Conservation (phyloP, 768 basidiomycete genomes). For the Trametes punicea region DNA sequence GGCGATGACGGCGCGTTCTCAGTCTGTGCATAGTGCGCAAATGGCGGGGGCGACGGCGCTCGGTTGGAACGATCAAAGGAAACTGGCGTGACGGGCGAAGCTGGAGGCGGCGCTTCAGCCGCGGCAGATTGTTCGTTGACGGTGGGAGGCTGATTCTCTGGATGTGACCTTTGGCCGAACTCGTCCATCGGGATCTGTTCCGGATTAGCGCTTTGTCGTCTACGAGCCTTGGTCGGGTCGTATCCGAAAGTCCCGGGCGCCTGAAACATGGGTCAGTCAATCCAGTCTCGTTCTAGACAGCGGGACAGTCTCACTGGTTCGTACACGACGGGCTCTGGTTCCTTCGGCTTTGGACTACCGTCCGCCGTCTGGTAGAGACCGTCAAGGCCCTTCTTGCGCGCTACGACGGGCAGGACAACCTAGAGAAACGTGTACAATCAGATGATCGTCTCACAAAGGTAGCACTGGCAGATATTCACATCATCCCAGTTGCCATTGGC, state of each 20-base stretch:
- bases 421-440: slow-evolving; percentile 27
- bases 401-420: slow-evolving; percentile 84
- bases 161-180: slow-evolving; percentile 43
- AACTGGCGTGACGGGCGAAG: slow-evolving; percentile 31
- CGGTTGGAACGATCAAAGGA: slow-evolving; percentile 23
- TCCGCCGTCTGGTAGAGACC: slow-evolving; percentile 64
- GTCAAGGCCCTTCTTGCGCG: slow-evolving; percentile 76
- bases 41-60: slow-evolving; percentile 57
- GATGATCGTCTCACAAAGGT: slow-evolving; percentile 9
- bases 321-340: slow-evolving; percentile 27
- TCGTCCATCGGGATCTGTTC: slow-evolving; percentile 61
- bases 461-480: slow-evolving; percentile 38
- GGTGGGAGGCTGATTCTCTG: slow-evolving; percentile 14
- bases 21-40: slow-evolving; percentile 47
- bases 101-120: slow-evolving; percentile 24
- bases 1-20: slow-evolving; percentile 5
- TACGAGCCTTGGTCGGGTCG: slow-evolving; percentile 66
- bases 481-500: slow-evolving; percentile 82
- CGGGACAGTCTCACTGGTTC: slow-evolving; percentile 50
- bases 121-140: slow-evolving; percentile 22
- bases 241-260: slow-evolving; percentile 83
- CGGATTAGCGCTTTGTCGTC: slow-evolving; percentile 29
- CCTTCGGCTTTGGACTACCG: slow-evolving; percentile 60
- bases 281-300: background rate
- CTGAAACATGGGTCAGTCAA: slow-evolving; percentile 32